phyloP scores from a whole-genome alignment of 148 eudicot species.

The Spergularia bocconei region DNA sequence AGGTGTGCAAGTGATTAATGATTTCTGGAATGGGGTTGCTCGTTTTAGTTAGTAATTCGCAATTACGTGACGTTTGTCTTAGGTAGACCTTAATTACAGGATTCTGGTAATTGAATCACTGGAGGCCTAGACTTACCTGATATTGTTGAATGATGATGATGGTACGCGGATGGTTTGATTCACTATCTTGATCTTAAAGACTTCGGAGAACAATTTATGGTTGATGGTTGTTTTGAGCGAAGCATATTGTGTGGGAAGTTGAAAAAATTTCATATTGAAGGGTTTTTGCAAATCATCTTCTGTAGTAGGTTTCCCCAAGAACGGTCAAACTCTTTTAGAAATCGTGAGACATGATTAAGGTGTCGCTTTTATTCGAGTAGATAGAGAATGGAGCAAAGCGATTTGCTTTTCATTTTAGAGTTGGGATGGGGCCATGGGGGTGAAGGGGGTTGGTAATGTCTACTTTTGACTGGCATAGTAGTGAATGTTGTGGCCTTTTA shows the following conservation, averaged over 20 bases:
- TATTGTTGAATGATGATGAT: slow-evolving; percentile 2
- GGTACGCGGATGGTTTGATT: neutral
- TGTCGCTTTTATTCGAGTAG: no score
- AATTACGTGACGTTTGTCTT: neutral
- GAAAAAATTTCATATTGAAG: neutral
- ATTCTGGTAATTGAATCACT: neutral
- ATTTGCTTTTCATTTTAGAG: no score
- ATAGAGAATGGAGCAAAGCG: no score
- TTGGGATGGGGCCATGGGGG: no score
- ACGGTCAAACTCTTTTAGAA: no score
- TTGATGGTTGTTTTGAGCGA: neutral
- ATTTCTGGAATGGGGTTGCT: neutral
- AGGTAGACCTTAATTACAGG: neutral
- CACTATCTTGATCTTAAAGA: neutral
- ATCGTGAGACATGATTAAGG: no score
- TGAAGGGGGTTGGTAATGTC: no score
- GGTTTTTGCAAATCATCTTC: neutral
- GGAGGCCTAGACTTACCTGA: neutral
- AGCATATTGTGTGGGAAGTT: neutral
- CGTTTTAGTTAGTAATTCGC: neutral
- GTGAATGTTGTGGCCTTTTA: neutral
- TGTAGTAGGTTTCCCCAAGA: no score
- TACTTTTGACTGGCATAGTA: no score
- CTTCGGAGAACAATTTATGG: neutral
- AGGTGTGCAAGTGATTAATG: slow-evolving; percentile 1